These are phyloP conservation scores for Eucalyptus guilfoylei DNA, from an alignment of 345 rosid species.

Conservation along the genomic window DNA sequence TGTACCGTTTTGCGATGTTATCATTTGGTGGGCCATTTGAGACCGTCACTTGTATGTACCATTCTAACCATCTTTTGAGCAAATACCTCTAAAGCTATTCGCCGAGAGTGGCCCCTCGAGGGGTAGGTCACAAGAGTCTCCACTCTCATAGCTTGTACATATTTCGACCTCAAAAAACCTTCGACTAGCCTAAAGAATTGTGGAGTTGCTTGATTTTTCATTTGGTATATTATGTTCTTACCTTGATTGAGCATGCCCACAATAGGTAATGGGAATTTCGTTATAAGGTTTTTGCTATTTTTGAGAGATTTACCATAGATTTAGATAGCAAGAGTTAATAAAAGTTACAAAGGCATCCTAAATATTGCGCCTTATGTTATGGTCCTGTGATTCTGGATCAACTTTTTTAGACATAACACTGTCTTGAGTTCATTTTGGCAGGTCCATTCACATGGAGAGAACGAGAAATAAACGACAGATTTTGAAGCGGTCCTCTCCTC, in stretches of 20 bases:
- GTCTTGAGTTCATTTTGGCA: neutral
- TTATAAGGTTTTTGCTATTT: neutral
- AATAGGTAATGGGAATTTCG: neutral
- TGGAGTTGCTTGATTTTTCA: neutral
- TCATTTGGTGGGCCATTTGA: too few species aligned
- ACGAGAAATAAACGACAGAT: neutral
- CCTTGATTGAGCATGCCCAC: neutral
- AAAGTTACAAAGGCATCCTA: neutral
- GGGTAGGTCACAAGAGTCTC: neutral
- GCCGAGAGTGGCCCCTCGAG: too few species aligned
- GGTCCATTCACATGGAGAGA: neutral
- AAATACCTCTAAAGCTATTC: too few species aligned
- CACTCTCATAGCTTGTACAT: neutral
- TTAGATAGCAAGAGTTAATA: neutral
- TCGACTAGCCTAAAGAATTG: neutral
- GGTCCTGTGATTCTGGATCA: neutral
- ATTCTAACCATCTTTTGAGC: too few species aligned
- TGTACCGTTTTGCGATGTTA: too few species aligned
- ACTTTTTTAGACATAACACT: neutral
- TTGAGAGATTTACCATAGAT: neutral
- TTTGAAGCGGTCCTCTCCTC: neutral
- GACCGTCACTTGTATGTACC: too few species aligned
- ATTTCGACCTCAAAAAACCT: neutral
- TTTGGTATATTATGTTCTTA: neutral
- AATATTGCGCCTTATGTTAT: neutral